Evolutionary conservation across 2,329 filamentous ascomycete species (phyloP), one percentile per base, ranked within the genome.

Genomic region (Leptographium radiaticola): DNA sequence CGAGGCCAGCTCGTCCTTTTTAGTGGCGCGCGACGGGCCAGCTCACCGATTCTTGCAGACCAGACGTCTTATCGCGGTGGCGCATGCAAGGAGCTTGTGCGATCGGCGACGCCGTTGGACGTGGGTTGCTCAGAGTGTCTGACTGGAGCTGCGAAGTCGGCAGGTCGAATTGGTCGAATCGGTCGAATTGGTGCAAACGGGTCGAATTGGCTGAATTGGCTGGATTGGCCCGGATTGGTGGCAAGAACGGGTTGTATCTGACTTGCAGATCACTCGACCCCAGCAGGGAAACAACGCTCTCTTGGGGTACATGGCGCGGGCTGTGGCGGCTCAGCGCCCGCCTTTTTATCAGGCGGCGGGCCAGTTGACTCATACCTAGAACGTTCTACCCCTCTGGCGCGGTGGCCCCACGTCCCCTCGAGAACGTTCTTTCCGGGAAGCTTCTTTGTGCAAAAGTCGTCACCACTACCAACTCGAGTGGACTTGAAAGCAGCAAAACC

Each of bases 371-470:
- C 56, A 58, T 53, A 46, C 39, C 15, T 57, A 39, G 43, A 52
- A 53, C 47, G 42, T 48, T 52, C 48, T 56, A 44, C 57, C 54
- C 54, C 45, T 45, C 53, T 38, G 40, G 48, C n/a, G 40, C 51
- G 20, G 44, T 15, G 18, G 55, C 51, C 53, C 56, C 56, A 50
- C 56, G 56, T 51, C 55, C 49, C 36, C 49, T 58, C 58, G 53
- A 58, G 58, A 59, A 59, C 39, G 53, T 59, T 59, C 58, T 46
- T 57, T 59, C 54, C 53, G 3, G 36, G 9, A 36, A 13, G 34
- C 34, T 36, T 36, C 34, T 36, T 36, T 36, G 34, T 13, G 9
- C 34, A 36, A 10, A 13, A 9, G n/a, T n/a, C n/a, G 34, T 10
- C 45, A 34, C 47, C 12, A 31, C 2, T 42, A n/a, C n/a, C 38